Evolutionary conservation across 129 eudicot species (phyloP).

Genomic region (Deinandra increscens): DNA sequence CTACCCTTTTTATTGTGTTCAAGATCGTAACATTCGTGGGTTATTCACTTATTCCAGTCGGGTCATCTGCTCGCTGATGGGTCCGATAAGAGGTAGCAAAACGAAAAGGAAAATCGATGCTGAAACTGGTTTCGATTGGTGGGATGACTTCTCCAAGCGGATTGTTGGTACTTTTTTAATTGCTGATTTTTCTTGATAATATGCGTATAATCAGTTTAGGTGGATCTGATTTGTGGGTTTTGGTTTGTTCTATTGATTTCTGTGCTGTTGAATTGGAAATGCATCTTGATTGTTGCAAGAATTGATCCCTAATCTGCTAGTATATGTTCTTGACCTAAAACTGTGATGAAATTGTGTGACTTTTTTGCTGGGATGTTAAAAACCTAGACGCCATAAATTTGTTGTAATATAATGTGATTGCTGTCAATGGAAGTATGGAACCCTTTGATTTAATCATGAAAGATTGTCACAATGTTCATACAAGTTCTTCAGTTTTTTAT

Average conservation of each 20-base stretch:
- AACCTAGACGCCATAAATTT: slow-evolving; percentile 19
- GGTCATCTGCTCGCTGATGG: too few species aligned
- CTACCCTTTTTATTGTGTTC: too few species aligned
- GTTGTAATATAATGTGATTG: slow-evolving; percentile 16
- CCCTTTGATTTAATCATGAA: neutral
- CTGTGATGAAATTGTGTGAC: slow-evolving; percentile 4
- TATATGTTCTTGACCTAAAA: slow-evolving; percentile 34
- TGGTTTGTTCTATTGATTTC: slow-evolving; percentile 24
- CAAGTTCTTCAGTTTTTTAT: slow-evolving; percentile 1
- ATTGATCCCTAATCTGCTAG: slow-evolving; percentile 31
- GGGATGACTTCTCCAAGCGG: slow-evolving; percentile 49
- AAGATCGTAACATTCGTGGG: too few species aligned
- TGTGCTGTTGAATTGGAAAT: neutral
- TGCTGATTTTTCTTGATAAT: slow-evolving; percentile 17
- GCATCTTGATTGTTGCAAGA: neutral
- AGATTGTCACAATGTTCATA: slow-evolving; percentile 9
- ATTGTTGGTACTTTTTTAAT: too few species aligned
- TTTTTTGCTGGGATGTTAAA: slow-evolving; percentile 22
- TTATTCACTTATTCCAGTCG: too few species aligned
- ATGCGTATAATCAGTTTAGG: slow-evolving; percentile 25
- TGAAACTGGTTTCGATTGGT: slow-evolving; percentile 52
- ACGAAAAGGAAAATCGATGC: too few species aligned
- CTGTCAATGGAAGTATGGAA: neutral
- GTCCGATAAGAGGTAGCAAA: too few species aligned
- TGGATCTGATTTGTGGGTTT: slow-evolving; percentile 19